Base-by-base conservation (phyloP, 2,329 filamentous ascomycete species). In the Thyridium curvatum region DNA sequence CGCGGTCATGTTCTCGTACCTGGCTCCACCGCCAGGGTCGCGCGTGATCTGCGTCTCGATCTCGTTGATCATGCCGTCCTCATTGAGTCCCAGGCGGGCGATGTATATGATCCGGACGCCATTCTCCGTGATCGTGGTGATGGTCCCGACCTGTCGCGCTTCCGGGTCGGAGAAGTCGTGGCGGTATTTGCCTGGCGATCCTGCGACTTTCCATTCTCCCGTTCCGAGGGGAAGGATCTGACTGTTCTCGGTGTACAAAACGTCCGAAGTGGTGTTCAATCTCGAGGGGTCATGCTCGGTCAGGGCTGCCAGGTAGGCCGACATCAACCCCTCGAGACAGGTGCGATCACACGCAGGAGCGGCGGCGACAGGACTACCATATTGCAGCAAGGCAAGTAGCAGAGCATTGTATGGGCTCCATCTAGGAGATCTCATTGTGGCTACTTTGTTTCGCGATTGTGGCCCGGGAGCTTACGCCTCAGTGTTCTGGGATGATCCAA, bases 21-120 rank as follows among this genome's bases (percentile, higher is more conserved):
- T 16, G 9, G 37, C 41, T 4, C 37, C 41, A 10, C 41, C 41
- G 33, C 5, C 31, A 4, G 34, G 3, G 18, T 42, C 41, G 15
- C 41, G 41, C 15, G 37, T 40, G 28, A 42, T 34, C n/a, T 37
- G 41, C 37, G 41, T 37, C 37, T 42, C 41, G 29, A 40, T 37
- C 30, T 39, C 41, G 34, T 30, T 34, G 34, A 42, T 39, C 18
- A n/a, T 13, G 30, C 34, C 26, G 17, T 33, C 33, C 16, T 28
- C 21, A 3, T 42, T 33, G 12, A 40, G 29, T 30, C 37, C 30
- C 8, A 42, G 30, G 12, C 41, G 37, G 30, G 34, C 32, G 4
- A 42, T 21, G 37, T 42, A 42, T 14, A 42, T 42, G 21, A 36
- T 34, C n/a, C 18, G 30, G n/a, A 39, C 34, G 33, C 37, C 41